A percentile compares a stretch with the other conserved stretches of the same genome.
Evolutionary conservation across 495 filamentous ascomycete species (phyloP).

Genomic region (Aspergillus affinis): DNA sequence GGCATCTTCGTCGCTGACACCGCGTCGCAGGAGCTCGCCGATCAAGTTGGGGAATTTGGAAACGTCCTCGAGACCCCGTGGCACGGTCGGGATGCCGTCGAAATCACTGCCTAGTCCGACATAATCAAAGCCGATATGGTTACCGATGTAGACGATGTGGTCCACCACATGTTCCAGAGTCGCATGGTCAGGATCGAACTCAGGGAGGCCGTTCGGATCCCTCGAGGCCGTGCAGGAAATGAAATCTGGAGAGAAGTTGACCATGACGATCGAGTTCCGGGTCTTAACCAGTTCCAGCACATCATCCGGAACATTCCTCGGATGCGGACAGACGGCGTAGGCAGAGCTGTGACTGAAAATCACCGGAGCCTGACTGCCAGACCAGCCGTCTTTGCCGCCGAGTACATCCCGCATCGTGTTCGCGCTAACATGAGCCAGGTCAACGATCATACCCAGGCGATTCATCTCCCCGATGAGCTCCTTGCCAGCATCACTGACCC

Average conservation of each 20-base stretch:
- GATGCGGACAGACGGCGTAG: conserved; percentile 52
- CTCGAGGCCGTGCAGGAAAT: conserved; percentile 57
- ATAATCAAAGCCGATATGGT: conserved; percentile 57
- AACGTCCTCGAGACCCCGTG: conserved; percentile 68
- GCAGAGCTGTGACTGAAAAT: conserved; percentile 60
- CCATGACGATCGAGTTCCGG: conserved; percentile 60
- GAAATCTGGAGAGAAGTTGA: conserved; percentile 71
- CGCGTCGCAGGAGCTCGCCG: conserved; percentile 65
- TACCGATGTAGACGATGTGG: conserved; percentile 58
- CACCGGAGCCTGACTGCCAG: conserved; percentile 49
- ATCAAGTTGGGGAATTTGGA: conserved; percentile 80
- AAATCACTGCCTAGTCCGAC: conserved; percentile 66
- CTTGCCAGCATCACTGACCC: conserved; percentile 68
- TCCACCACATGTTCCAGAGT: conserved; percentile 77
- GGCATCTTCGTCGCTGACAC: conserved; percentile 66
- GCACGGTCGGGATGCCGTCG: conserved; percentile 53
- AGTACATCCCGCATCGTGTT: conserved; percentile 58
- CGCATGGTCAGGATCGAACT: conserved; percentile 57
- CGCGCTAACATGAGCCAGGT: conserved; percentile 54
- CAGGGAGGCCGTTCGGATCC: conserved; percentile 40
- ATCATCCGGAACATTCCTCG: conserved; percentile 61
- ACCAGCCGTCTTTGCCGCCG: conserved; percentile 43
- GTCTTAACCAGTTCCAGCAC: conserved; percentile 53
- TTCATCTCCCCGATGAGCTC: conserved; percentile 60
- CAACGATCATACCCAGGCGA: conserved; percentile 51